Conservation (phyloP, 257 asterid genomes). For the Agastache rugosa region DNA sequence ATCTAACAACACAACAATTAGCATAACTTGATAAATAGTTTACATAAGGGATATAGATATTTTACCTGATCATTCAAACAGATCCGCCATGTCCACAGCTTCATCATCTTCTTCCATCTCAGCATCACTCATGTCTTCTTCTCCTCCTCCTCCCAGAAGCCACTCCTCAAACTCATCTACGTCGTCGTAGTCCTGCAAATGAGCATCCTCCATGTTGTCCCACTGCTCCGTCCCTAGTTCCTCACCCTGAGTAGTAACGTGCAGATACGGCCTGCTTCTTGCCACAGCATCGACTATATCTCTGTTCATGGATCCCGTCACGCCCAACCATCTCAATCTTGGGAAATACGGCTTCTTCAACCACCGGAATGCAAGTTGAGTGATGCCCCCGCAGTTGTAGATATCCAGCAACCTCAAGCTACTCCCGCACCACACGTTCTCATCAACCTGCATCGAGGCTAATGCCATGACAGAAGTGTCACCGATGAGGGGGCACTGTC, state of each 20-base stretch:
- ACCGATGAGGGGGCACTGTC: slow-evolving; percentile 91
- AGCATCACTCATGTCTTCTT: slow-evolving; percentile 52
- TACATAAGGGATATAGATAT: background rate
- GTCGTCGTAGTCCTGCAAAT: slow-evolving; percentile 70
- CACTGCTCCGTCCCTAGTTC: slow-evolving; percentile 73
- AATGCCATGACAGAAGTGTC: slow-evolving; percentile 82
- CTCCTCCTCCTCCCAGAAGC: slow-evolving; percentile 63
- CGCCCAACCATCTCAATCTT: slow-evolving; percentile 89
- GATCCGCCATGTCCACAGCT: slow-evolving; percentile 45
- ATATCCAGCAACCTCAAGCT: slow-evolving; percentile 76
- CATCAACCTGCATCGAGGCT: slow-evolving; percentile 83
- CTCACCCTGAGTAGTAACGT: slow-evolving; percentile 71
- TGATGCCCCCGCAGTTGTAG: slow-evolving; percentile 86
- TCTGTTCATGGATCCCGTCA: slow-evolving; percentile 63
- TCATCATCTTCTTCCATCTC: slow-evolving; percentile 73
- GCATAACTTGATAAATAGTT: background rate
- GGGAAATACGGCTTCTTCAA: slow-evolving; percentile 92
- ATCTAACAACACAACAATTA: slow-evolving; percentile 18
- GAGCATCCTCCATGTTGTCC: slow-evolving; percentile 61
- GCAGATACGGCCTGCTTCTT: slow-evolving; percentile 72
- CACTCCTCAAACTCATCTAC: slow-evolving; percentile 83
- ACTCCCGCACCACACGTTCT: slow-evolving; percentile 71
- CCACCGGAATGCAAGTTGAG: slow-evolving; percentile 80
- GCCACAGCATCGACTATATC: slow-evolving; percentile 61
- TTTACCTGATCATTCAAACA: slow-evolving; percentile 38